Evolutionary conservation across 768 basidiomycete species (phyloP).

Genomic region (Glaciozyma martinii): DNA sequence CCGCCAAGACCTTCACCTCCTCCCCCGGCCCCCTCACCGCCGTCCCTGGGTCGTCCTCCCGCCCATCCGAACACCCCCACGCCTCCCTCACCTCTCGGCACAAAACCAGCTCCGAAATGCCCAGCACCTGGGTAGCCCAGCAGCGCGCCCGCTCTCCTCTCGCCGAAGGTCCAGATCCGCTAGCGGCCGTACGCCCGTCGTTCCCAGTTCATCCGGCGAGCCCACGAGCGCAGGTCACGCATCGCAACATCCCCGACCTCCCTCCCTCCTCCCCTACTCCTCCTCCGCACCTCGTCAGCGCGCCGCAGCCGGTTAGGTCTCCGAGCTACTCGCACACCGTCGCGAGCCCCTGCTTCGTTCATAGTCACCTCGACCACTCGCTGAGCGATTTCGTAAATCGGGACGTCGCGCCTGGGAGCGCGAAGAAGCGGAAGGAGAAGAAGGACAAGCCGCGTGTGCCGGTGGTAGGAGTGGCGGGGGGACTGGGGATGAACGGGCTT

Average conservation of each 20-base stretch:
- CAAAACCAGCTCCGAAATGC: not conserved
- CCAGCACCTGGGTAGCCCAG: not conserved
- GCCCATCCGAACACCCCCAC: not conserved
- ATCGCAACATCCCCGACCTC: not conserved
- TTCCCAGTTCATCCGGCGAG: too few relatives aligned
- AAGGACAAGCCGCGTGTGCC: too few relatives aligned
- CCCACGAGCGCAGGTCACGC: not conserved
- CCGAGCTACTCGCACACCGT: not conserved
- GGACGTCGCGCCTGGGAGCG: not conserved
- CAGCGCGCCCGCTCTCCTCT: not conserved
- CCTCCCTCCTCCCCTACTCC: not conserved
- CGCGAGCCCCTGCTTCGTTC: conserved; percentile 12
- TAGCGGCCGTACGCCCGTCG: not conserved
- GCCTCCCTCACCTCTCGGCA: not conserved
- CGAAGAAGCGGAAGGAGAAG: not conserved
- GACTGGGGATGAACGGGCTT: not conserved
- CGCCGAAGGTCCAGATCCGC: not conserved
- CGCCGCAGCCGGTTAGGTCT: not conserved
- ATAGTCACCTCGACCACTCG: conserved; percentile 29
- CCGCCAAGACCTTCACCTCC: not conserved
- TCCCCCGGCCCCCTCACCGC: not conserved
- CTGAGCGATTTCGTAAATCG: conserved; percentile 9
- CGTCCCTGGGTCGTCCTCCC: not conserved
- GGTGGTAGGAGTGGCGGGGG: too few relatives aligned
- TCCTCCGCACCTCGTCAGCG: not conserved